A percentile compares a stretch with the other conserved stretches of the same genome.
Conservation (phyloP, 1,139 yeast genomes). For the Cylindricascospora bacillispora region DNA sequence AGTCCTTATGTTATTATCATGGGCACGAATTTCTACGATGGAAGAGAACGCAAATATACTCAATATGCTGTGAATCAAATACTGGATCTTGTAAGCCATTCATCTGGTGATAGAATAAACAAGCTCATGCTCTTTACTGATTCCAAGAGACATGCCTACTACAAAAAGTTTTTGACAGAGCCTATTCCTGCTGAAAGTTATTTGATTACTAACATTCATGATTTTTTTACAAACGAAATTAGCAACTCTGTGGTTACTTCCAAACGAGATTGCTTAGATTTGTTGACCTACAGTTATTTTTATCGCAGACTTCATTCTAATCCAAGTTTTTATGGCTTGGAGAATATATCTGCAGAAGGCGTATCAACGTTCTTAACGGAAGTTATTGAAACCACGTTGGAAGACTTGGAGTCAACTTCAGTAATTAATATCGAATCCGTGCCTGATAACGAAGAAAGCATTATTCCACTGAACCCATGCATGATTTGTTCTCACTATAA, state of each 20-base stretch:
- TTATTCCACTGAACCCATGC: slow-evolving; percentile 27
- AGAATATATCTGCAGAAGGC: slow-evolving; percentile 51
- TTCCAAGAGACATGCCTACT: slow-evolving; percentile 44
- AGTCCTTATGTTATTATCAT: slow-evolving; percentile 47
- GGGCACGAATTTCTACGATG: slow-evolving; percentile 67
- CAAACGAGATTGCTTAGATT: slow-evolving; percentile 81
- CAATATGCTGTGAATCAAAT: slow-evolving; percentile 59
- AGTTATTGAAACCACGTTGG: slow-evolving; percentile 59
- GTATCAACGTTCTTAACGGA: slow-evolving; percentile 76
- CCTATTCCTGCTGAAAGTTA: slow-evolving; percentile 80
- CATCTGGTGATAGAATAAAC: slow-evolving; percentile 24
- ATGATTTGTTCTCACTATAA: slow-evolving; percentile 59
- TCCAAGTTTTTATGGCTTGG: slow-evolving; percentile 79
- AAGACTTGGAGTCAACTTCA: slow-evolving; percentile 48
- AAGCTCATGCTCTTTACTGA: slow-evolving; percentile 48
- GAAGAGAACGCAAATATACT: slow-evolving; percentile 53
- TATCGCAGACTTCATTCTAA: slow-evolving; percentile 69
- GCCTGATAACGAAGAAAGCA: slow-evolving; percentile 27
- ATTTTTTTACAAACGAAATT: slow-evolving; percentile 59
- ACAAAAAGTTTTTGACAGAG: slow-evolving; percentile 56
- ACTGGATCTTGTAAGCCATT: slow-evolving; percentile 61
- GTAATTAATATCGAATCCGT: slow-evolving; percentile 42
- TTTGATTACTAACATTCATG: slow-evolving; percentile 45
- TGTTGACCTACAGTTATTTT: slow-evolving; percentile 76
- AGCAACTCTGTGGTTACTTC: slow-evolving; percentile 49